phyloP scores from a whole-genome alignment of 2,329 filamentous ascomycete genomes.

The Cytospora schulzeri region DNA sequence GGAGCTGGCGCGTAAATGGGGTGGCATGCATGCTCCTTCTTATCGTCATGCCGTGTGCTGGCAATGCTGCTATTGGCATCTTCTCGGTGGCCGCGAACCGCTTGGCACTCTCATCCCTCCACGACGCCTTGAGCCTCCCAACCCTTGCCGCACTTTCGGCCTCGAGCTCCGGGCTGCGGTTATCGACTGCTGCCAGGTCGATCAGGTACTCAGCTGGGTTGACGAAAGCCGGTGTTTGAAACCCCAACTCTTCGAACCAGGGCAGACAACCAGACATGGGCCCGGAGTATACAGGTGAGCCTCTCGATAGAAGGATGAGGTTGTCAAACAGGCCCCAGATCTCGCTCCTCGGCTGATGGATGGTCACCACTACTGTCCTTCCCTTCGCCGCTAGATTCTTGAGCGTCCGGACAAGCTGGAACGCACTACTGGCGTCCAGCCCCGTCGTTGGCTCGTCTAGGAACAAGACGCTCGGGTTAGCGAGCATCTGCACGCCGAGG shows the following conservation, averaged over 20 bases:
- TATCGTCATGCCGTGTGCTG: neutral
- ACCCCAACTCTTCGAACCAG: constrained; percentile 65
- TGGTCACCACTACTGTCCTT: constrained; percentile 71
- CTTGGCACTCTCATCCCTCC: constrained; percentile 48
- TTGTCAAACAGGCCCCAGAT: constrained; percentile 79
- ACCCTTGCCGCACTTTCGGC: constrained; percentile 60
- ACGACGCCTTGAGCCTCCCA: constrained; percentile 60
- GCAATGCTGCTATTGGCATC: constrained; percentile 13
- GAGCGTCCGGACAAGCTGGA: constrained; percentile 70
- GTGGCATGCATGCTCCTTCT: constrained; percentile 46
- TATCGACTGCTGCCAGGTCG: constrained; percentile 74
- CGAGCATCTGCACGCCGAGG: constrained; percentile 77
- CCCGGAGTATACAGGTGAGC: constrained; percentile 70
- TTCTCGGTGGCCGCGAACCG: constrained; percentile 32
- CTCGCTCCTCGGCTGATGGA: constrained; percentile 77
- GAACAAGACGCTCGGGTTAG: constrained; percentile 76
- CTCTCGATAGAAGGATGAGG: constrained; percentile 67
- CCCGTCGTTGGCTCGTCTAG: constrained; percentile 80
- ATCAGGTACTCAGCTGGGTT: constrained; percentile 79
- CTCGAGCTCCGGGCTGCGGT: constrained; percentile 68
- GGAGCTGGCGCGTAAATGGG: constrained; percentile 62
- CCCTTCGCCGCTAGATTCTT: constrained; percentile 69
- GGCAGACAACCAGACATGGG: constrained; percentile 57
- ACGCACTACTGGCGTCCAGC: constrained; percentile 75
- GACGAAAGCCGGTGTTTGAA: constrained; percentile 68